phyloP scores from a whole-genome alignment of 139 green algal genomes.

The Mychonastes homosphaera region DNA sequence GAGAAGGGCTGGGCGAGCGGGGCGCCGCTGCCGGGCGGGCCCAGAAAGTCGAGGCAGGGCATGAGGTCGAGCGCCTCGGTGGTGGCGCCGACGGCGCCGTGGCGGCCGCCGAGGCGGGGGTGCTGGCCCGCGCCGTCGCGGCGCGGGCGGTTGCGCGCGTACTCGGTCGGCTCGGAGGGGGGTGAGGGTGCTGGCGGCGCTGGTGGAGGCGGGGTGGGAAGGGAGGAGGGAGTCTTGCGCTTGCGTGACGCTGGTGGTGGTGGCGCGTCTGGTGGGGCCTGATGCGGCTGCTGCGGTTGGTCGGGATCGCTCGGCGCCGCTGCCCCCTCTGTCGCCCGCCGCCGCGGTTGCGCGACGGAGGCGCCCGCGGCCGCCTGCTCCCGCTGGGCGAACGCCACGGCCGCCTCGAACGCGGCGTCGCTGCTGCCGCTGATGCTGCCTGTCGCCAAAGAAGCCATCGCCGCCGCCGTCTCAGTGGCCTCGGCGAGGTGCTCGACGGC shows the following conservation, averaged over 20 bases:
- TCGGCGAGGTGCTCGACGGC: no score
- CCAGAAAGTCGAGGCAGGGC: conserved; percentile 42
- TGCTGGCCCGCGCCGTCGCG: conserved; percentile 25
- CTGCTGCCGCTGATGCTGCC: no score
- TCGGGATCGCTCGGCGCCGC: no score
- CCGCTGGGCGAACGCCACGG: no score
- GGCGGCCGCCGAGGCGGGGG: conserved; percentile 31
- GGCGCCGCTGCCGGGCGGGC: conserved; percentile 29
- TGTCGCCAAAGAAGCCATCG: no score
- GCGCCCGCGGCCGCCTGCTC: no score
- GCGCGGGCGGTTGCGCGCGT: conserved; percentile 46
- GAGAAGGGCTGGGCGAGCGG: conserved; percentile 49
- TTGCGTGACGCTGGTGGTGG: conserved; percentile 6
- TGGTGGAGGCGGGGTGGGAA: background rate
- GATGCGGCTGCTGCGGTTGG: no score
- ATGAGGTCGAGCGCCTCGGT: conserved; percentile 57
- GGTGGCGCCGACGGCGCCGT: conserved; percentile 41
- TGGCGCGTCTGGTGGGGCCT: conserved; percentile 3
- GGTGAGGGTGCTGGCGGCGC: background rate
- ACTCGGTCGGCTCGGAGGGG: conserved; percentile 42
- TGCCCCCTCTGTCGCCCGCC: no score
- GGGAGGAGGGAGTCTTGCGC: no score
- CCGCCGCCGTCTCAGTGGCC: no score
- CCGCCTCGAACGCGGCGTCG: no score
- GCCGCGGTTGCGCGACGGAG: no score